Evolutionary conservation across 1,284 basidiomycete genomes (phyloP), one percentile per base, ranked within the genome.

Genomic region (Ustilago hordei): DNA sequence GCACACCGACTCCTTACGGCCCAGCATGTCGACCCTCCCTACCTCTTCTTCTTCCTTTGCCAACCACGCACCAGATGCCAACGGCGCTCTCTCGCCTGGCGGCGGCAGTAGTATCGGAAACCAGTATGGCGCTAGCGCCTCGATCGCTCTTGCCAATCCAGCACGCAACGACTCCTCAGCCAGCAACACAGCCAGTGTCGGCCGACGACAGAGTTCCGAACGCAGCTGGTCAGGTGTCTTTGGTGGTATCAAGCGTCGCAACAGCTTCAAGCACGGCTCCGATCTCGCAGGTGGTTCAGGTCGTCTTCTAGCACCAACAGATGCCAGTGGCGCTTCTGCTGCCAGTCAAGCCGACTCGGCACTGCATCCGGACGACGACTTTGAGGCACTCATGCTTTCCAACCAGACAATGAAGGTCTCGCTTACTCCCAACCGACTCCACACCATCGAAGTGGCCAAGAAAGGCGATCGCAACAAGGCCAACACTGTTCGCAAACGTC

Each of bases 351-450:
- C 48, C 15, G 61, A 72, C 17, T 60, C 69, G 35, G 63, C 64
- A 4, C 19, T 75, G 60, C 72, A 80, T 31, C 54, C 77, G 1
- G 69, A 76, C 34, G 73, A 80, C 43, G 82, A 84, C 52, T 84
- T 84, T 45, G 82, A 84, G 50, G 79, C 81, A 7, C 67, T 82
- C 50, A 75, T 84, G 69, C 60, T 80, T 52, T 79, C 79, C 11
- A 69, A 73, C 15, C 75, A 81, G 65, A 84, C 80, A 6, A 82
- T 82, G 82, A 82, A 95, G 86, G 92, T 98, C 81, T 96, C 94
- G 55, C 89, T 98, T 69, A 98, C 95, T 34, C 95, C 95, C 1
- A 84, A 84, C 62, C 72, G 81, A 3, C 76, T 84, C 9, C 79
- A 80, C 17, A 80, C 81, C 23, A 82, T 82, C 47, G 81, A 82